Evolutionary conservation across 176 grass and related monocot species (phyloP).

Genomic region (Carex scoparia): DNA sequence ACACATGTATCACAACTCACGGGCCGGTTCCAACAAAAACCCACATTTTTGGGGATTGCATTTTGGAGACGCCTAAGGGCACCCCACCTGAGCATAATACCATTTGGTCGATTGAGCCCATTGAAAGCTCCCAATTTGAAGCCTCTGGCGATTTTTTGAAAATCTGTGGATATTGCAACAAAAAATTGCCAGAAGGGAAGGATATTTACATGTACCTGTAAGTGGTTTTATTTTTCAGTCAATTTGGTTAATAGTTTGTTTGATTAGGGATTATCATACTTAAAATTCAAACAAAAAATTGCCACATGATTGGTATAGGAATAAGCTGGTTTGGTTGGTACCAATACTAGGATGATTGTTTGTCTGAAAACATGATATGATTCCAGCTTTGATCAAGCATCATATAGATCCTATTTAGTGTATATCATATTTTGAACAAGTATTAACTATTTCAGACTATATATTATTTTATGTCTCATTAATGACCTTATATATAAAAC

Average conservation of each 20-base stretch:
- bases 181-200: constrained; percentile 42
- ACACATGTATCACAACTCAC: constrained; percentile 78
- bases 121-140: constrained; percentile 5
- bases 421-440: background rate
- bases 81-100: background rate
- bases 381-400: background rate
- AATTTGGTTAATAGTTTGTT: background rate
- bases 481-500: background rate
- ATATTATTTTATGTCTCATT: background rate
- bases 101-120: constrained; percentile 47
- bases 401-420: background rate
- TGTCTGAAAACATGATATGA: background rate
- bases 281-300: background rate
- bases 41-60: constrained; percentile 63
- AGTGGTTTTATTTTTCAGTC: constrained; percentile 19
- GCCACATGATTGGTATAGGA: background rate
- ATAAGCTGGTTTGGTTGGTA: background rate
- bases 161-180: constrained; percentile 57
- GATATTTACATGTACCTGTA: constrained; percentile 80
- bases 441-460: background rate
- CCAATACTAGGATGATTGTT: background rate
- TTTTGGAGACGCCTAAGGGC: constrained; percentile 37
- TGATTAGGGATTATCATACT: background rate
- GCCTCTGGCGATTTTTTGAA: constrained; percentile 19
- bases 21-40: constrained; percentile 66